Evolutionary conservation across 106 monocot species (phyloP), one percentile per base, ranked within the genome.

Genomic region (Allium cepa): DNA sequence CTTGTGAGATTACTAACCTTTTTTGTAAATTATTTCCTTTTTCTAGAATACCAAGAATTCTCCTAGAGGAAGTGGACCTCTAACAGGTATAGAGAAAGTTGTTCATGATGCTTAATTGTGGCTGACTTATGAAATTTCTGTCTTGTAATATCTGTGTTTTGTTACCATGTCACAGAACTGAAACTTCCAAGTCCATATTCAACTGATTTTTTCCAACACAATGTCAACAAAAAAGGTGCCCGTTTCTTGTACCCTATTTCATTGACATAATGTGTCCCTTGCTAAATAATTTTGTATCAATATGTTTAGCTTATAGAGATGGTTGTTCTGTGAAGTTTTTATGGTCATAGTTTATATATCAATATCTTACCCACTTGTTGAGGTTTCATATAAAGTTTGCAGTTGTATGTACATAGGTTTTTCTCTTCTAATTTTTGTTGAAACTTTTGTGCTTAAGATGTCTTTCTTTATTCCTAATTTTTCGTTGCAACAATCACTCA

Each of bases 221-320:
- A 95, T 85, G 78, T 81, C 88, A 56, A 26, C 78, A 72, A 95
- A 91, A 62, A 95, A 91, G 95, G 95, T 90, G 69, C 48, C 49
- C 65, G 11, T 56, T 56, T 13, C n/a, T 56, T n/a, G n/a, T 56
- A 13, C n/a, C 14, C n/a, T 56, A n/a, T 56, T 5, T 56, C n/a
- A 56, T 36, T 36, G 36, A 36, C 36, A 4, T 36, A 36, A 1
- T n/a, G 4, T 36, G 4, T 36, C 1, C 36, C 36, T 36, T 36
- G 4, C 36, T 36, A 36, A 36, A 36, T 36, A 36, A 36, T 36
- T 36, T 36, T n/a, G n/a, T n/a, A n/a, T n/a, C n/a, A n/a, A n/a
- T n/a, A n/a, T n/a, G n/a, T n/a, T n/a, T n/a, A n/a, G n/a, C n/a
- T n/a, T n/a, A n/a, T n/a, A n/a, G n/a, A n/a, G n/a, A n/a, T n/a